These are phyloP conservation scores for Solanum chmielewskii DNA, from an alignment of 257 asterid species.

Conservation along the genomic window DNA sequence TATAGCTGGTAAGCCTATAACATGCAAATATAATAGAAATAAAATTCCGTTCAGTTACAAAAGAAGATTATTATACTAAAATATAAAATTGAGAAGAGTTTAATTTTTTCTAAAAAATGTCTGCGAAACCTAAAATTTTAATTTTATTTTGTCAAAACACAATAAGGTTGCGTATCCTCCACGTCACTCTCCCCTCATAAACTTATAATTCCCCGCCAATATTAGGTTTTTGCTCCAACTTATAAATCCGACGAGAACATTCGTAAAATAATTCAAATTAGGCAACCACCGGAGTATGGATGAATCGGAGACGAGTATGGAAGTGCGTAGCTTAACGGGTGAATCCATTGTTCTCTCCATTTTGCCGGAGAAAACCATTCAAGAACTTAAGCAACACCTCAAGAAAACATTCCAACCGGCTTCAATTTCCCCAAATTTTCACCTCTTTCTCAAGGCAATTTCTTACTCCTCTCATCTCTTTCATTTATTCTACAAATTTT, in stretches of 20 bases:
- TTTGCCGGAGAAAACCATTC: conserved; percentile 33
- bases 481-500: background rate
- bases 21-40: no score
- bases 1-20: no score
- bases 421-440: conserved; percentile 58
- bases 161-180: no score
- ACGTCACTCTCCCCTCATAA: no score
- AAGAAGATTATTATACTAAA: no score
- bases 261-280: no score
- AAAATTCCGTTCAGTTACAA: no score
- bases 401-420: conserved; percentile 40
- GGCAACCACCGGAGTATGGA: background rate
- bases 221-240: background rate
- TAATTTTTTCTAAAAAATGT: no score
- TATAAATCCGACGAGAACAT: background rate
- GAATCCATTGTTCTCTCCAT: conserved; percentile 43
- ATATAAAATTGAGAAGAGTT: no score
- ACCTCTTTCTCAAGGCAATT: conserved; percentile 61
- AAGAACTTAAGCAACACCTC: conserved; percentile 52
- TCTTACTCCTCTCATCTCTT: background rate
- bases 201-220: conserved; percentile 2
- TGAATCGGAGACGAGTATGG: conserved; percentile 15
- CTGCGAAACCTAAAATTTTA: no score
- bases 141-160: no score
- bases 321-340: conserved; percentile 66